A percentile compares a stretch with the other conserved stretches of the same genome.
Conservation (phyloP, 305 asterid species). For the Fraxinus xanthoxyloides region DNA sequence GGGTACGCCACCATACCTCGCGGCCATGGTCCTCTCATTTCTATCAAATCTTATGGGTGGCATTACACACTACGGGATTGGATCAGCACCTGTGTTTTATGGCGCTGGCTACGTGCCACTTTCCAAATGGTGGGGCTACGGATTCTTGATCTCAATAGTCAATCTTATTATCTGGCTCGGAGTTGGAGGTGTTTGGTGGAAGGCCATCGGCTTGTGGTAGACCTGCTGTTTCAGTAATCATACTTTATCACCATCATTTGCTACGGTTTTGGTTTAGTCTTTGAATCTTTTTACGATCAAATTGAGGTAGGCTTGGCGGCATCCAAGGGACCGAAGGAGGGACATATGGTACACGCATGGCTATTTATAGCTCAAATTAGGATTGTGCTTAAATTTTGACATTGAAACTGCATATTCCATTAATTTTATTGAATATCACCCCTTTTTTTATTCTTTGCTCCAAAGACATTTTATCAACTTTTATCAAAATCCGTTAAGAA, state of each 20-base stretch:
- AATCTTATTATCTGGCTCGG: constrained; percentile 92
- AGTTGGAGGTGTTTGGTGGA: constrained; percentile 96
- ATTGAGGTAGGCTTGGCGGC: background rate
- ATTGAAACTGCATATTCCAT: background rate
- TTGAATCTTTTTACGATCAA: background rate
- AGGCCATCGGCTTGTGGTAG: constrained; percentile 79
- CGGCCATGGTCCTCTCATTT: constrained; percentile 76
- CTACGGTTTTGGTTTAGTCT: background rate
- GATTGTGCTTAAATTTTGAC: constrained; percentile 26
- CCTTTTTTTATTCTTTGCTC: too few species aligned
- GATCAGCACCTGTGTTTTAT: constrained; percentile 94
- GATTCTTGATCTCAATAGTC: constrained; percentile 79
- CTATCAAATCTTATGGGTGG: constrained; percentile 98
- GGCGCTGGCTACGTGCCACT: constrained; percentile 99
- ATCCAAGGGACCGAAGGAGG: constrained; percentile 6
- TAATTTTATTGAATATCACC: background rate
- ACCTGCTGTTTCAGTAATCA: background rate
- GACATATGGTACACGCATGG: constrained; percentile 1
- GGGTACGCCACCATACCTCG: constrained; percentile 87
- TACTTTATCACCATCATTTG: background rate
- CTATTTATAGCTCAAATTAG: constrained; percentile 22
- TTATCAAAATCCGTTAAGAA: background rate
- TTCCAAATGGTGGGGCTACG: constrained; percentile 97
- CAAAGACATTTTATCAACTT: background rate
- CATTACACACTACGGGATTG: constrained; percentile 90